Evolutionary conservation across 345 rosid species (phyloP).

Genomic region (Cochlearia excelsa): DNA sequence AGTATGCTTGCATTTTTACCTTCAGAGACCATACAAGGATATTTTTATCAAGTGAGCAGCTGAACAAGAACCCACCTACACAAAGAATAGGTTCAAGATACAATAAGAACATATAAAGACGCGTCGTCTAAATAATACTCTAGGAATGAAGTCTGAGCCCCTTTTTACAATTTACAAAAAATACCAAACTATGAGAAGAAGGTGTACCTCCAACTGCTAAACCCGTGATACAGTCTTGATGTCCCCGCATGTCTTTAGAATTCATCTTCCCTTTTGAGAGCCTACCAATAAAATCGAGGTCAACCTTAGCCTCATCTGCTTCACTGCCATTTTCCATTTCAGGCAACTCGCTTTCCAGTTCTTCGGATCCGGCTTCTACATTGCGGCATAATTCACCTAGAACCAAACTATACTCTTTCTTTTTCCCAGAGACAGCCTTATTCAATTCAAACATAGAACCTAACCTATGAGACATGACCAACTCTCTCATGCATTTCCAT

Average conservation of each 20-base stretch:
- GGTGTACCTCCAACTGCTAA: slow-evolving; percentile 77
- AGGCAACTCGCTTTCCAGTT: slow-evolving; percentile 27
- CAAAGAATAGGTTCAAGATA: slow-evolving; percentile 28
- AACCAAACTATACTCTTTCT: slow-evolving; percentile 43
- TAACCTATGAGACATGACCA: slow-evolving; percentile 42
- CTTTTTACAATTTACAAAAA: background rate
- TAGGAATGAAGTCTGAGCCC: background rate
- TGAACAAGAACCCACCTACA: slow-evolving; percentile 76
- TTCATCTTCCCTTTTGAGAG: slow-evolving; percentile 49
- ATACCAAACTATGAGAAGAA: background rate
- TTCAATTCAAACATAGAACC: slow-evolving; percentile 34
- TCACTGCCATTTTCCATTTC: slow-evolving; percentile 29
- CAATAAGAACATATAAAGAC: slow-evolving; percentile 21
- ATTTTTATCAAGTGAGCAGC: slow-evolving; percentile 80
- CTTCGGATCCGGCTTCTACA: slow-evolving; percentile 28
- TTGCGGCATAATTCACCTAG: slow-evolving; percentile 52
- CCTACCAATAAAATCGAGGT: slow-evolving; percentile 44
- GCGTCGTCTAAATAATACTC: background rate
- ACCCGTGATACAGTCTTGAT: slow-evolving; percentile 72
- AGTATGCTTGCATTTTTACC: slow-evolving; percentile 42
- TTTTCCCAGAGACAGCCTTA: slow-evolving; percentile 29
- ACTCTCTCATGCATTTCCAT: slow-evolving; percentile 63
- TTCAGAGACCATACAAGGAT: slow-evolving; percentile 82
- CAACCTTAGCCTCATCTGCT: slow-evolving; percentile 36
- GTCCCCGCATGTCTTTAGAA: slow-evolving; percentile 60